Conservation (phyloP, 108 stramenopile species). For the Mediolabrus comicus region DNA sequence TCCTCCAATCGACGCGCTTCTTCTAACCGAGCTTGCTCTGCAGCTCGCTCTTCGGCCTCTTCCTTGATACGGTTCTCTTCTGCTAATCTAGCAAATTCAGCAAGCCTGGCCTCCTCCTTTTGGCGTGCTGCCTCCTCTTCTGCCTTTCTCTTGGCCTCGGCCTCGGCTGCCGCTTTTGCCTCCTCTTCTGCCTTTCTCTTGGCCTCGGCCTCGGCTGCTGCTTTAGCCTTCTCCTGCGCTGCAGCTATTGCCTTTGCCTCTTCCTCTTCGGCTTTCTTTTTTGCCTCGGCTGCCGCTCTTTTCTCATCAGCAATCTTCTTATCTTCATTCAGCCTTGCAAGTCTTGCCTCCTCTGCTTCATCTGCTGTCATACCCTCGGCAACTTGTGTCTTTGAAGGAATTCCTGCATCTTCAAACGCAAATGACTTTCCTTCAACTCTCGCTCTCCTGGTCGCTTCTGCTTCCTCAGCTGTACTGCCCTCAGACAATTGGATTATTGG, state of each 20-base stretch:
- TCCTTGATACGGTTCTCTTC: conserved; percentile 9
- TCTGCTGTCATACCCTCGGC: conserved; percentile 11
- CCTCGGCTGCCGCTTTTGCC: conserved; percentile 5
- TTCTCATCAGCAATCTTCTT: not conserved
- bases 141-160: conserved; percentile 5
- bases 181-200: conserved; percentile 6
- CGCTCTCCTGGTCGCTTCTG: conserved; percentile 1
- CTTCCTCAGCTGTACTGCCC: conserved; percentile 20
- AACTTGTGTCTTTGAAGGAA: not conserved
- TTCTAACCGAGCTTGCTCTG: conserved; percentile 7
- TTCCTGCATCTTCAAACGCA: conserved; percentile 8
- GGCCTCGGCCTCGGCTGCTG: conserved; percentile 1
- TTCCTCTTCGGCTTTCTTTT: not conserved
- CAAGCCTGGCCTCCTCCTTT: not conserved
- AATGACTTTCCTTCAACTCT: conserved; percentile 2
- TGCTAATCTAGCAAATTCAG: not conserved
- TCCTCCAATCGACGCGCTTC: conserved; percentile 30
- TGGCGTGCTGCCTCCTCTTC: not conserved
- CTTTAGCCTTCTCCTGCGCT: conserved; percentile 13
- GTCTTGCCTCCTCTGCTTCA: conserved; percentile 6
- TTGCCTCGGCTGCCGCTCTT: not conserved
- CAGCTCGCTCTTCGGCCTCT: conserved; percentile 13
- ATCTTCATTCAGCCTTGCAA: not conserved
- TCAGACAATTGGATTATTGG: conserved; percentile 10
- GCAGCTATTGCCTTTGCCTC: conserved; percentile 10